Conservation (phyloP, 495 filamentous ascomycete species). For the Penicillium tannophilum region DNA sequence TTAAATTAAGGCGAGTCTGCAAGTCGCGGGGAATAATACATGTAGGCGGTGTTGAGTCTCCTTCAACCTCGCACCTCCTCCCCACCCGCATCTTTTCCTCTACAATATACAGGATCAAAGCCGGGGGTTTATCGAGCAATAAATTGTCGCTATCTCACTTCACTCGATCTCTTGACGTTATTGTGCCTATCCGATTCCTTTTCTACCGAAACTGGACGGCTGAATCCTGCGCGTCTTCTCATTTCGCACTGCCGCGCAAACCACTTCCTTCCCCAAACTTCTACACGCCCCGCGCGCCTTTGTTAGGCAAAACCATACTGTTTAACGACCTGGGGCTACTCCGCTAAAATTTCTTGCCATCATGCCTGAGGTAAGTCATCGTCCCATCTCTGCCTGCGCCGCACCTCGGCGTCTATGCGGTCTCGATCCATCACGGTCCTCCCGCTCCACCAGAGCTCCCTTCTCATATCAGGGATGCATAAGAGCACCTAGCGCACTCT, state of each 20-base stretch:
- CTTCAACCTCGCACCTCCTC: not conserved
- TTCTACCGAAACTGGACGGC: not conserved
- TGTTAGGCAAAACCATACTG: not conserved
- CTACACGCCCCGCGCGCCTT: not conserved
- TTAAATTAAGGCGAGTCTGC: too few relatives aligned
- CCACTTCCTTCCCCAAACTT: constrained; percentile 1
- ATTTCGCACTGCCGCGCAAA: constrained; percentile 2
- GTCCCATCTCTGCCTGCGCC: not conserved
- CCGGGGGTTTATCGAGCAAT: not conserved
- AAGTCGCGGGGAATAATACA: not conserved
- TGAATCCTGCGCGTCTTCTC: not conserved
- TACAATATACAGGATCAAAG: not conserved
- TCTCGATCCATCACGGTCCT: not conserved
- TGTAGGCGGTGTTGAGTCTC: not conserved
- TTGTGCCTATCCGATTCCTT: not conserved
- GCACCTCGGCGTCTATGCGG: not conserved
- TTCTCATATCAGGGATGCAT: not conserved
- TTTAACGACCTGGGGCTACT: too few relatives aligned
- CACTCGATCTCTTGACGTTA: not conserved
- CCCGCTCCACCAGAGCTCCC: not conserved
- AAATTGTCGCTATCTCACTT: not conserved
- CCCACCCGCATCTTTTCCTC: constrained; percentile 4
- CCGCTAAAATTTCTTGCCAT: constrained; percentile 11
- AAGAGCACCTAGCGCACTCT: not conserved
- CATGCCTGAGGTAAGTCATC: constrained; percentile 51